Evolutionary conservation across 129 eudicot species (phyloP).

Genomic region (Heracleum sosnowskyi): DNA sequence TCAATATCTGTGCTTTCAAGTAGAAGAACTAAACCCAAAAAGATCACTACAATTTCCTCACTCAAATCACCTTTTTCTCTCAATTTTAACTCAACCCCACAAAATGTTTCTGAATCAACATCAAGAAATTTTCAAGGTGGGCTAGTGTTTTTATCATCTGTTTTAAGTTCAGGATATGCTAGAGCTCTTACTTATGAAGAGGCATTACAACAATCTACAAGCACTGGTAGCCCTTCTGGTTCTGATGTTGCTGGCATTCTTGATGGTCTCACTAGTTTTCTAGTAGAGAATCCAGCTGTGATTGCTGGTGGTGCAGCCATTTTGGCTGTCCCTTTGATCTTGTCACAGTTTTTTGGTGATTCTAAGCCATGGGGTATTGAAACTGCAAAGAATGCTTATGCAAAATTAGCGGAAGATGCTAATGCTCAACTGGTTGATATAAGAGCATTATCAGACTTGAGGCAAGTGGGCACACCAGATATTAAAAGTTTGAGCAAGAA

Average conservation of each 20-base stretch:
- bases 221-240: constrained; percentile 31
- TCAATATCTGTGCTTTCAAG: constrained; percentile 63
- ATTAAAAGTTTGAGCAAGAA: constrained; percentile 70
- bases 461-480: constrained; percentile 69
- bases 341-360: constrained; percentile 59
- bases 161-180: constrained; percentile 47
- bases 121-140: constrained; percentile 45
- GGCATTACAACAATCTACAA: constrained; percentile 63
- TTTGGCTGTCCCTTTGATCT: constrained; percentile 53
- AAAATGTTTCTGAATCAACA: background rate
- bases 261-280: constrained; percentile 37
- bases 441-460: constrained; percentile 42
- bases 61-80: constrained; percentile 26
- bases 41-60: constrained; percentile 19
- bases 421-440: constrained; percentile 81
- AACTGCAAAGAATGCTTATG: constrained; percentile 67
- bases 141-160: constrained; percentile 53
- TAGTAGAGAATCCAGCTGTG: constrained; percentile 57
- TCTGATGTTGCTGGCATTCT: constrained; percentile 42
- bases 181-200: constrained; percentile 81
- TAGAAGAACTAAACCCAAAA: constrained; percentile 48
- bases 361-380: constrained; percentile 80
- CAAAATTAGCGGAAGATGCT: constrained; percentile 61
- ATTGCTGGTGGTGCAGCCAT: constrained; percentile 60
- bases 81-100: constrained; percentile 19